phyloP scores from a whole-genome alignment of 1,139 yeast species.

The Zygoascus sp. region DNA sequence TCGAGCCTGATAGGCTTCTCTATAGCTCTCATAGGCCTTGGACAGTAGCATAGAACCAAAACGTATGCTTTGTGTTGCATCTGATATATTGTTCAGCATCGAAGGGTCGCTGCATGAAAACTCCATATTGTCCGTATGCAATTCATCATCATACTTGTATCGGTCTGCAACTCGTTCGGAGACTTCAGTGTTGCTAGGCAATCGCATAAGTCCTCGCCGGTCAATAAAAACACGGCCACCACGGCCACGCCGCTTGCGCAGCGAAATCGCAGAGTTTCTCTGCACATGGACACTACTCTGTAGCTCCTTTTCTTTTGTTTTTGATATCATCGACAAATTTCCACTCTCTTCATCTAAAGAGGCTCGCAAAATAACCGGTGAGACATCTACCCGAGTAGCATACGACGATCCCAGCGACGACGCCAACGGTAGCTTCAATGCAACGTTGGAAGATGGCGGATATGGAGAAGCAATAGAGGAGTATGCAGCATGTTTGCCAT shows the following conservation, averaged over 20 bases:
- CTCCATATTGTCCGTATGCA: constrained; percentile 44
- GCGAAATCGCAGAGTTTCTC: constrained; percentile 39
- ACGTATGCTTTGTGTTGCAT: constrained; percentile 82
- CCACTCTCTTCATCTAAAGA: constrained; percentile 19
- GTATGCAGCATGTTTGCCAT: constrained; percentile 66
- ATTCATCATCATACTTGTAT: constrained; percentile 73
- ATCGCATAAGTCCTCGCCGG: constrained; percentile 46
- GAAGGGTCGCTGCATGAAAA: constrained; percentile 63
- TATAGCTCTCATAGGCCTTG: constrained; percentile 71
- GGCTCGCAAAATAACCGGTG: constrained; percentile 27
- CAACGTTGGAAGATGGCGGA: constrained; percentile 53
- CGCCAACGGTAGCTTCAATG: constrained; percentile 30
- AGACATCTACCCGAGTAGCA: constrained; percentile 27
- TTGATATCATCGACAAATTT: constrained; percentile 23
- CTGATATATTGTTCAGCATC: constrained; percentile 71
- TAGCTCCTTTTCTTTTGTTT: constrained; percentile 27
- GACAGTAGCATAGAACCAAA: constrained; percentile 89
- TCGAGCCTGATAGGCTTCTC: constrained; percentile 47
- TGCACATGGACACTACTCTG: constrained; percentile 28
- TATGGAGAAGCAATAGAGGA: constrained; percentile 74
- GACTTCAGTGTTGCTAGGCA: constrained; percentile 5
- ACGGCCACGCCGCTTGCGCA: constrained; percentile 75
- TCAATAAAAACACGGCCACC: constrained; percentile 69
- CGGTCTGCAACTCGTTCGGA: constrained; percentile 41
- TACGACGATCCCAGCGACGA: constrained; percentile 29